Percentiles rank a stretch among this genome's conserved stretches.
phyloP scores from a whole-genome alignment of 1,284 basidiomycete genomes.

The Ceratorhiza oryzae-sativae region DNA sequence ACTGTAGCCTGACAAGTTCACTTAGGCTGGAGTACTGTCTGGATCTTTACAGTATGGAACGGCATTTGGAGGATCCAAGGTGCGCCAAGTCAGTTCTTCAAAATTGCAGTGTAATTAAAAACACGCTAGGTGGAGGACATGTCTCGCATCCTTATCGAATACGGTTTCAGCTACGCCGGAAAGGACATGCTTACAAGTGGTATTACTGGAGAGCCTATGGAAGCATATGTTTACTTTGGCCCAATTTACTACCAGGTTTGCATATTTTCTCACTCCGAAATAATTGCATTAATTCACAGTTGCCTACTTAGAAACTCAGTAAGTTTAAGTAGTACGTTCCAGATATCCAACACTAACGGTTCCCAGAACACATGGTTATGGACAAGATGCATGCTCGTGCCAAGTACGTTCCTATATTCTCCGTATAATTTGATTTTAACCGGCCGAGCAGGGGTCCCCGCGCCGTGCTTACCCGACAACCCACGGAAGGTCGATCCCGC shows the following conservation, averaged over 20 bases:
- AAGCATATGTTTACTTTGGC: slow-evolving; percentile 98
- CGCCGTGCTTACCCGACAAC: slow-evolving; percentile 95
- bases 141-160: slow-evolving; percentile 92
- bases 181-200: slow-evolving; percentile 99
- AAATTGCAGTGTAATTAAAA: neutral
- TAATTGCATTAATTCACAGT: slow-evolving; percentile 31
- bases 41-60: slow-evolving; percentile 93
- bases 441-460: slow-evolving; percentile 77
- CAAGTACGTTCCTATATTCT: slow-evolving; percentile 59
- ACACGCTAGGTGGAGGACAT: slow-evolving; percentile 90
- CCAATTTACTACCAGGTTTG: slow-evolving; percentile 97
- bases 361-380: slow-evolving; percentile 93
- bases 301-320: slow-evolving; percentile 74
- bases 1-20: slow-evolving; percentile 39
- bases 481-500: slow-evolving; percentile 96
- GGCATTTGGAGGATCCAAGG: slow-evolving; percentile 97
- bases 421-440: neutral
- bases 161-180: slow-evolving; percentile 96
- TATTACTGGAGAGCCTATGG: slow-evolving; percentile 95
- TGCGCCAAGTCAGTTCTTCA: slow-evolving; percentile 46
- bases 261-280: neutral
- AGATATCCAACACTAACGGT: slow-evolving; percentile 40
- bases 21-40: slow-evolving; percentile 82
- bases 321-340: slow-evolving; percentile 48
- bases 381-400: slow-evolving; percentile 99